These are phyloP conservation scores for Aegilops longissima DNA, from an alignment of 176 grass and related monocot genomes.

Conservation along the genomic window DNA sequence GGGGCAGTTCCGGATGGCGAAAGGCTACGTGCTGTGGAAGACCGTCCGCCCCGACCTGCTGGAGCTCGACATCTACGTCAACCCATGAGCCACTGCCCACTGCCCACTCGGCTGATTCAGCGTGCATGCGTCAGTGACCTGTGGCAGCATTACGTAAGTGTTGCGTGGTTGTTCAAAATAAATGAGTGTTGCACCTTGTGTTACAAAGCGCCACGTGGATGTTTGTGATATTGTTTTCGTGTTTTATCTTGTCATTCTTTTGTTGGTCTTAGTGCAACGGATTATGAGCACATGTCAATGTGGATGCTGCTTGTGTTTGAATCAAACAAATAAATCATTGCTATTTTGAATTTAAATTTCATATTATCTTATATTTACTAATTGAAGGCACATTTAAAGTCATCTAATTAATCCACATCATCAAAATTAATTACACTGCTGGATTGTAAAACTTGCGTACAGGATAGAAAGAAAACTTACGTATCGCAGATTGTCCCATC, in stretches of 20 bases:
- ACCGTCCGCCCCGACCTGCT: constrained; percentile 31
- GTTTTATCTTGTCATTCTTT: neutral
- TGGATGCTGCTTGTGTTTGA: too few relatives aligned
- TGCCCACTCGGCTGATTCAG: neutral
- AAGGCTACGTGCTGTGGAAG: constrained; percentile 54
- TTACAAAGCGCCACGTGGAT: neutral
- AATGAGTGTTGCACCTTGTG: neutral
- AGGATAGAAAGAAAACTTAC: too few relatives aligned
- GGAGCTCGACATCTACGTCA: constrained; percentile 42
- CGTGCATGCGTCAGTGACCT: neutral
- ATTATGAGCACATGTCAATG: too few relatives aligned
- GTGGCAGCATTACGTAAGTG: neutral
- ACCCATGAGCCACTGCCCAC: constrained; percentile 9
- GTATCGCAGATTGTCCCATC: too few relatives aligned
- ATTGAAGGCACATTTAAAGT: too few relatives aligned
- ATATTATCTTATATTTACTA: too few relatives aligned
- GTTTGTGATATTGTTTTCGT: neutral
- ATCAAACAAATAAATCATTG: too few relatives aligned
- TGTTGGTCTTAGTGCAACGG: neutral
- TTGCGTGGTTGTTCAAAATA: neutral
- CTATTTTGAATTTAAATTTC: too few relatives aligned
- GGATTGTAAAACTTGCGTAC: too few relatives aligned
- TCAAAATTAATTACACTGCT: too few relatives aligned
- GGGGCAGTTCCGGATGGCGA: constrained; percentile 51
- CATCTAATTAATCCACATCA: too few relatives aligned